Percentiles rank a stretch among this genome's conserved stretches.
Evolutionary conservation across 495 filamentous ascomycete species (phyloP).

Genomic region (Aspergillus olivimuriae): DNA sequence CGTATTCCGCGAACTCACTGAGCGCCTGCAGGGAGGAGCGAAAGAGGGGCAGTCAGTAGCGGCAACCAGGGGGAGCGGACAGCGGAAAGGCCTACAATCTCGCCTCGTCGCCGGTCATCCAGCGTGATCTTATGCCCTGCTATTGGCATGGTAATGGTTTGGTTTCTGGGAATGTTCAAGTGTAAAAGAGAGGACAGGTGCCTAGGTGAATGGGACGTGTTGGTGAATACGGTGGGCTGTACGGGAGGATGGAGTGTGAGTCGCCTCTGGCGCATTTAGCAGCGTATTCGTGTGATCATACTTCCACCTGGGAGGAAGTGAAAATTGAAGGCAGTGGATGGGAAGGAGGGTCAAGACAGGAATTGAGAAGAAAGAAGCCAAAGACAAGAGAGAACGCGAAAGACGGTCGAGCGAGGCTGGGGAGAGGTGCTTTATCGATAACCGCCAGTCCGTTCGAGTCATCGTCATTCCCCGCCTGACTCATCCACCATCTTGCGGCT

Average conservation of each 20-base stretch:
- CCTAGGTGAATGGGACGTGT: neutral
- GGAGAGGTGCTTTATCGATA: conserved; percentile 36
- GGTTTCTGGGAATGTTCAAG: neutral
- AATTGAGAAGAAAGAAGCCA: conserved; percentile 1
- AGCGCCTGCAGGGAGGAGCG: conserved; percentile 55
- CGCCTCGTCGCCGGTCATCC: conserved; percentile 78
- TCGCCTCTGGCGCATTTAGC: conserved; percentile 30
- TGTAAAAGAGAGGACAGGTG: neutral
- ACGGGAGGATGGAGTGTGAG: conserved; percentile 12
- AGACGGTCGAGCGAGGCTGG: conserved; percentile 1
- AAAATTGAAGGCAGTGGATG: neutral
- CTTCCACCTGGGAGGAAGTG: conserved; percentile 15
- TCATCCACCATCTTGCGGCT: conserved; percentile 7
- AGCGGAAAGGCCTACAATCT: conserved; percentile 52
- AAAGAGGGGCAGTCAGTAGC: conserved; percentile 6
- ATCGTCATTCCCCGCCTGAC: conserved; percentile 17
- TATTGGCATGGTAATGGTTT: conserved; percentile 24
- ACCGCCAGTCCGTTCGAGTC: conserved; percentile 23
- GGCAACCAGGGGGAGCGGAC: neutral
- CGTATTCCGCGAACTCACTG: conserved; percentile 96
- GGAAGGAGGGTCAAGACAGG: neutral
- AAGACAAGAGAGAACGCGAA: conserved; percentile 4
- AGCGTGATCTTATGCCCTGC: conserved; percentile 50
- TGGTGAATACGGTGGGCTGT: neutral
- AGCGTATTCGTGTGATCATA: conserved; percentile 46